Conservation (phyloP, 2,329 filamentous ascomycete species). For the Claviceps maximensis region DNA sequence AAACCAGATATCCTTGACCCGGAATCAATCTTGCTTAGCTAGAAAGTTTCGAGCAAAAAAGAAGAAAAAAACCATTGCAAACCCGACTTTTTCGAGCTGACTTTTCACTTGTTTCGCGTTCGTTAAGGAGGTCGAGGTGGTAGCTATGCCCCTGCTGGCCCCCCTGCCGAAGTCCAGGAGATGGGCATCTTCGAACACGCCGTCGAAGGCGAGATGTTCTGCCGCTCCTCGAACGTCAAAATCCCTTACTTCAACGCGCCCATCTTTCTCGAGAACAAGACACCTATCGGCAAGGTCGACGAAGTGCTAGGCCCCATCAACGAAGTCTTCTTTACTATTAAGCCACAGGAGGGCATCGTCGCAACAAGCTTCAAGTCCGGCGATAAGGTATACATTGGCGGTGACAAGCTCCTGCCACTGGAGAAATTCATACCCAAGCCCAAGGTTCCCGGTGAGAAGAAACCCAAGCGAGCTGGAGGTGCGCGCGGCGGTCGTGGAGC, state of each 20-base stretch:
- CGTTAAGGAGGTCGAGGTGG: constrained; percentile 11
- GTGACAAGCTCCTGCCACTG: constrained; percentile 86
- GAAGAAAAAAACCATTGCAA: neutral
- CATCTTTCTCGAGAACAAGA: constrained; percentile 99
- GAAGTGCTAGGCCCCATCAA: constrained; percentile 96
- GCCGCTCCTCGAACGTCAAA: constrained; percentile 88
- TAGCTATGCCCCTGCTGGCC: constrained; percentile 8
- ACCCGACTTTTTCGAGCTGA: neutral
- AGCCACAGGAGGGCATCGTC: constrained; percentile 92
- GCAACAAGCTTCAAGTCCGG: constrained; percentile 88
- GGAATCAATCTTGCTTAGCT: too few relatives aligned
- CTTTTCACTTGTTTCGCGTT: neutral
- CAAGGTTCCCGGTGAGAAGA: constrained; percentile 56
- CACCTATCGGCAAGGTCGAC: constrained; percentile 88
- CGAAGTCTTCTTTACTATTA: constrained; percentile 97
- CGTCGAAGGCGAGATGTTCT: constrained; percentile 95
- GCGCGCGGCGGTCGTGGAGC: constrained; percentile 17
- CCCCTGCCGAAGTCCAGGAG: constrained; percentile 34
- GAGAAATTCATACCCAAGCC: constrained; percentile 96
- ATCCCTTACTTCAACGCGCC: constrained; percentile 98
- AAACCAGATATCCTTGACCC: neutral
- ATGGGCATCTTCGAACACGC: constrained; percentile 92
- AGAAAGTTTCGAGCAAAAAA: too few relatives aligned
- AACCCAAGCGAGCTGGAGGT: constrained; percentile 47
- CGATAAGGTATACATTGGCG: constrained; percentile 93